Evolutionary conservation across 169 alveolate species (phyloP), one percentile per base, ranked within the genome.

Genomic region (Babesia caballi): DNA sequence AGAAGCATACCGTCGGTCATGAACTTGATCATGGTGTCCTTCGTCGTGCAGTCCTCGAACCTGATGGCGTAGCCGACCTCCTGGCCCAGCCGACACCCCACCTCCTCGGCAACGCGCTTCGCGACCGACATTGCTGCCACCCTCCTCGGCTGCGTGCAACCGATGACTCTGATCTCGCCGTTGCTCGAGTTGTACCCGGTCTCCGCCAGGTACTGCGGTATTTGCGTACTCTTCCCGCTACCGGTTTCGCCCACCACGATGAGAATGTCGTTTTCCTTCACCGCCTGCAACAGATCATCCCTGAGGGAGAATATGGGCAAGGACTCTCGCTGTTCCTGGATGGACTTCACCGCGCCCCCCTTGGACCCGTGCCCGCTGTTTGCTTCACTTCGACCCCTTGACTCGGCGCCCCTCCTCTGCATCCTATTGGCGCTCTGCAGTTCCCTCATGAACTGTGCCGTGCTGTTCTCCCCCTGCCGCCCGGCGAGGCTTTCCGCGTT

Each of bases 201-300:
- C 81, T 95, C 99, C 23, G 88, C 94, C 44, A 96, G 86, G 86
- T 96, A 96, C 82, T 96, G 98, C n/a, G 99, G 96, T 67, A 97
- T 94, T 83, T 96, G 97, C 0, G 99, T 97, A 3, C 98, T 97
- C 78, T 97, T 97, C 0, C 99, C 99, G 56, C 98, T 92, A 15
- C 99, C 99, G 4, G 99, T 98, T 83, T 98, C 99, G 42, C 99
- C 99, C 42, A 98, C 97, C 19, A 98, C 99, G 2, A 98, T 95
- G 14, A 97, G 91, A 27, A 95, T 94, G 75, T 96, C 87, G 66
- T 96, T 94, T 25, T 89, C 93, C 6, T 82, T 76, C 7, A 97
- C 93, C 21, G 98, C 98, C 66, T 92, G 92, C 65, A 97, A 82
- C 47, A 98, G 88, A 59, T 94, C 95, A 4, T 92, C 91, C 57